phyloP scores from a whole-genome alignment of 495 filamentous ascomycete species.

The Aspergillus heteromorphus region DNA sequence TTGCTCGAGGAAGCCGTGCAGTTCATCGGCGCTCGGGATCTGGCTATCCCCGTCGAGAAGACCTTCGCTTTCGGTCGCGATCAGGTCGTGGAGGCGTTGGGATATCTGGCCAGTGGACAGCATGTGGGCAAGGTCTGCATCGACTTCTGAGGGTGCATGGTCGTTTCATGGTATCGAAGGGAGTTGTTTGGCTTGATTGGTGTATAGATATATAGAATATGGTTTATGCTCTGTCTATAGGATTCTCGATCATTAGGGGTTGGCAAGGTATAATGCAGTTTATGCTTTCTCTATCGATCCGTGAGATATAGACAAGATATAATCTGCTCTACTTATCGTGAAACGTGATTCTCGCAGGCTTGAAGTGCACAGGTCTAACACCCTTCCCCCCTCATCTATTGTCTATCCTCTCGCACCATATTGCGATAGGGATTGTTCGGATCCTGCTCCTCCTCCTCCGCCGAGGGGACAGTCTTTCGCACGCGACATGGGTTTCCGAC shows the following conservation, averaged over 20 bases:
- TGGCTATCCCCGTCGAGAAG: constrained; percentile 14
- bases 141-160: background rate
- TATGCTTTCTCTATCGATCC: no score
- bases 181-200: no score
- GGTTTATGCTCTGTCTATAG: no score
- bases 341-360: no score
- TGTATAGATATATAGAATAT: no score
- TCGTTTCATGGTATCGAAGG: no score
- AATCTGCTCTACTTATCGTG: no score
- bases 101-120: constrained; percentile 7
- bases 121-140: constrained; percentile 17
- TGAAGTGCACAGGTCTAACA: no score
- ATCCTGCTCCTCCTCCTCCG: constrained; percentile 25
- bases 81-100: constrained; percentile 10
- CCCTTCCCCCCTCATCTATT: no score
- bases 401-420: constrained; percentile 12
- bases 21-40: constrained; percentile 1
- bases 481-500: constrained; percentile 34
- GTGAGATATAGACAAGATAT: no score
- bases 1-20: constrained; percentile 13
- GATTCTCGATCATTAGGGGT: no score
- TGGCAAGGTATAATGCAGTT: no score
- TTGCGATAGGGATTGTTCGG: constrained; percentile 20
- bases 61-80: constrained; percentile 12
- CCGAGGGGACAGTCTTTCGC: constrained; percentile 33